A percentile compares a stretch with the other conserved stretches of the same genome.
phyloP scores from a whole-genome alignment of 768 basidiomycete species.

The Suillus paluster region DNA sequence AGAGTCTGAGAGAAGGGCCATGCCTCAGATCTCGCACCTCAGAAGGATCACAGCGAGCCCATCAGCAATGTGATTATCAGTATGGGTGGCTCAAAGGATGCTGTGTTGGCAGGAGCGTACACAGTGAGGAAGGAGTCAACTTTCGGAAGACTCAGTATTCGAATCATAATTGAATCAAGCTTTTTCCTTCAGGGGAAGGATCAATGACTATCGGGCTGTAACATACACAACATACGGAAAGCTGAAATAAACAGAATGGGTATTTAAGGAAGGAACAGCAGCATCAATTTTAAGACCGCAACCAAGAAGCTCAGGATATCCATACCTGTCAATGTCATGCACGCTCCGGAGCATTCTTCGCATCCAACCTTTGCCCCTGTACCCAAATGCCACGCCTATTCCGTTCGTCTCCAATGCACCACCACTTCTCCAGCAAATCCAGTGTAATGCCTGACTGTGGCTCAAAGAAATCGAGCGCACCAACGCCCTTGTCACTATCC shows the following conservation, averaged over 20 bases:
- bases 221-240: background rate
- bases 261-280: background rate
- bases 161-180: background rate
- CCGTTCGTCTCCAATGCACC: slow-evolving; percentile 75
- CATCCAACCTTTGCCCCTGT: slow-evolving; percentile 52
- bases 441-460: slow-evolving; percentile 31
- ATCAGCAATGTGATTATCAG: no score
- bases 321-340: background rate
- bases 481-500: slow-evolving; percentile 46
- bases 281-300: background rate
- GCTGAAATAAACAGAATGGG: background rate
- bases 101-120: background rate
- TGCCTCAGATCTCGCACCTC: no score
- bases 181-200: background rate
- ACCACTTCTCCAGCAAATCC: slow-evolving; percentile 86
- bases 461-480: slow-evolving; percentile 70
- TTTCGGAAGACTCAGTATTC: background rate
- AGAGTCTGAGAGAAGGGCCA: no score
- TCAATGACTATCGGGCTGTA: background rate
- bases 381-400: slow-evolving; percentile 79
- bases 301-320: background rate
- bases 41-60: no score
- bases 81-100: no score
- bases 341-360: no score
- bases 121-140: background rate